Evolutionary conservation across 1,139 yeast species (phyloP), one percentile per base, ranked within the genome.

Genomic region (Blastobotrys buckinghamii): DNA sequence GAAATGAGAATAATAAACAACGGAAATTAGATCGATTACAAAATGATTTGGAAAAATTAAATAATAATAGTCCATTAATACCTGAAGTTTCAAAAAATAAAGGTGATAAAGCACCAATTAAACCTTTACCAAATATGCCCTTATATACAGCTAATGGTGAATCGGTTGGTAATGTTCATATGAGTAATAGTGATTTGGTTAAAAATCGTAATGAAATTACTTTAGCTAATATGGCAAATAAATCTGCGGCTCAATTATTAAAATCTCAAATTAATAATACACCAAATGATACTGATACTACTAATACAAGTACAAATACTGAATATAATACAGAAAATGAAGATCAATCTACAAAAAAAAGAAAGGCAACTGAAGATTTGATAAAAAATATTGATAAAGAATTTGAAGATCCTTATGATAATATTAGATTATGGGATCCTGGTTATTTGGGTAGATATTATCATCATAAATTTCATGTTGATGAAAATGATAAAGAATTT

Each of bases 391-490:
- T 39, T 2, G 44, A 48, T 5, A 45, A 55, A 29, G 72, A 69
- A 9, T 67, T 66, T 27, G 65, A 59, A 29, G 61, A 59, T 24
- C 59, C 60, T 6, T 59, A 62, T 35, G 95, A 85, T 55, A 73
- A 74, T 16, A 82, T 90, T 30, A 76, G 82, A 57, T 68, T 88
- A 54, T 84, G 87, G 81, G 96, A 88, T 62, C 83, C 94, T 0
- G 98, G 98, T 0, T 92, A 87, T 67, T 79, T 79, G 52, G 80
- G 78, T 49, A 73, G 98, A 46, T 92, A 92, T 66, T 94, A 94
- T 62, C 73, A 76, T 49, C 74, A 76, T 43, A 94, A 94, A 64
- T 88, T 90, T 61, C 78, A 79, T 54, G 75, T 81, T 16, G 60
- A 69, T 6, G 72, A 74, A 8, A 79, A 77, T 39, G 86, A 84